Conservation (phyloP, 2,329 filamentous ascomycete genomes). For the Nigrograna mackinnonii region DNA sequence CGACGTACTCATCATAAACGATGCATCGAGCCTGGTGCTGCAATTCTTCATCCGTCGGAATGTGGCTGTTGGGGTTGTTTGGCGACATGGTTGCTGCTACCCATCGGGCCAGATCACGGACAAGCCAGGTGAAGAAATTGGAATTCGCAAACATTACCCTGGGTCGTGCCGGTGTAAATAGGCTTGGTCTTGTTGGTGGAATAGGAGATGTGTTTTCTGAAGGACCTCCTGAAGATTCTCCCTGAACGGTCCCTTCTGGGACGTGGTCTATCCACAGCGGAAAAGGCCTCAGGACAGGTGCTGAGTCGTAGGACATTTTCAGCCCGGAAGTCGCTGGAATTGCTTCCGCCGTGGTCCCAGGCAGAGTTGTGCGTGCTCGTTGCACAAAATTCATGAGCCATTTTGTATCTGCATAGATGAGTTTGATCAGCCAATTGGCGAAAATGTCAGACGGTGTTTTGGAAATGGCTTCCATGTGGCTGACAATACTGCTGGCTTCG, state of each 20-base stretch:
- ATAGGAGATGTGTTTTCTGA: too few species aligned
- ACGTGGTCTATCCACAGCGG: too few species aligned
- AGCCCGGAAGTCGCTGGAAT: conserved; percentile 1
- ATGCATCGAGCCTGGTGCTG: conserved; percentile 37
- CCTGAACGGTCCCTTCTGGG: too few species aligned
- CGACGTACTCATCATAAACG: conserved; percentile 25
- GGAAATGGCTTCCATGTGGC: not conserved
- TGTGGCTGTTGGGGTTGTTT: conserved; percentile 21
- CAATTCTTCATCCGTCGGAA: conserved; percentile 34
- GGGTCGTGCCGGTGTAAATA: too few species aligned
- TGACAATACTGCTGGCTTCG: not conserved
- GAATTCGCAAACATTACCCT: too few species aligned
- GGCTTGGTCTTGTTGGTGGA: too few species aligned
- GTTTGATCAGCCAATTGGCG: not conserved
- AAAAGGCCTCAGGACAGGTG: too few species aligned
- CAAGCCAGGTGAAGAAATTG: conserved; percentile 20
- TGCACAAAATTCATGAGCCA: not conserved
- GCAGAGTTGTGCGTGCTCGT: conserved; percentile 2
- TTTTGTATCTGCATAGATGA: not conserved
- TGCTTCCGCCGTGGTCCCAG: conserved; percentile 4
- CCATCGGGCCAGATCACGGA: conserved; percentile 24
- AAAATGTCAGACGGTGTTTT: not conserved
- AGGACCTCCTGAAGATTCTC: too few species aligned
- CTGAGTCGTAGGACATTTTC: too few species aligned
- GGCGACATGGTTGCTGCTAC: conserved; percentile 25